These are phyloP conservation scores for Eruca vesicaria DNA, from an alignment of 441 rosid genomes.

Conservation along the genomic window DNA sequence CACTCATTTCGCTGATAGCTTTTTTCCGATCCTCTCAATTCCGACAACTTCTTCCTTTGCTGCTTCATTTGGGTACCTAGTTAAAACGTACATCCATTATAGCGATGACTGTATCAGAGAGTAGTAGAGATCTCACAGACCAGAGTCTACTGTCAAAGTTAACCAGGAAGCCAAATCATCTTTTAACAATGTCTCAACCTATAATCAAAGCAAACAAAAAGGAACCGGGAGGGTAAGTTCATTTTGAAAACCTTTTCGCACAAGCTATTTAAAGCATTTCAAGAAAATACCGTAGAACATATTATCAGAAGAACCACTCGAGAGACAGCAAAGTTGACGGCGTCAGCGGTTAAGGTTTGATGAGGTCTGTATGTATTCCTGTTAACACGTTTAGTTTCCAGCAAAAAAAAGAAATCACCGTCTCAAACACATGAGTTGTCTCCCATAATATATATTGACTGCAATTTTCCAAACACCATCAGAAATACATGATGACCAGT, in stretches of 20 bases:
- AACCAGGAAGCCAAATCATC: not conserved
- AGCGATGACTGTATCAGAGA: not conserved
- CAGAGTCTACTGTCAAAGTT: not conserved
- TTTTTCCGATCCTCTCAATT: conserved; percentile 43
- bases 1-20: conserved; percentile 53
- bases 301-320: not conserved
- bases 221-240: not conserved
- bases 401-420: not conserved
- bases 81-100: not conserved
- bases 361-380: not conserved
- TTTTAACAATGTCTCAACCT: not conserved
- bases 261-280: not conserved
- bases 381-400: not conserved
- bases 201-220: not conserved
- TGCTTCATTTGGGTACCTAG: conserved; percentile 43
- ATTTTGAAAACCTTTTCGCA: not conserved
- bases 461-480: not conserved
- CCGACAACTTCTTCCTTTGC: conserved; percentile 36
- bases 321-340: not conserved
- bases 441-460: not conserved
- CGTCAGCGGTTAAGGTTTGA: too few relatives aligned
- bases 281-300: not conserved
- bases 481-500: not conserved
- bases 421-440: not conserved
- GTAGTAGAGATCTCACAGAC: not conserved